Evolutionary conservation across 202 grass and related monocot species (phyloP), one percentile per base, ranked within the genome.

Genomic region (Schoenoplectus tabernaemontani): DNA sequence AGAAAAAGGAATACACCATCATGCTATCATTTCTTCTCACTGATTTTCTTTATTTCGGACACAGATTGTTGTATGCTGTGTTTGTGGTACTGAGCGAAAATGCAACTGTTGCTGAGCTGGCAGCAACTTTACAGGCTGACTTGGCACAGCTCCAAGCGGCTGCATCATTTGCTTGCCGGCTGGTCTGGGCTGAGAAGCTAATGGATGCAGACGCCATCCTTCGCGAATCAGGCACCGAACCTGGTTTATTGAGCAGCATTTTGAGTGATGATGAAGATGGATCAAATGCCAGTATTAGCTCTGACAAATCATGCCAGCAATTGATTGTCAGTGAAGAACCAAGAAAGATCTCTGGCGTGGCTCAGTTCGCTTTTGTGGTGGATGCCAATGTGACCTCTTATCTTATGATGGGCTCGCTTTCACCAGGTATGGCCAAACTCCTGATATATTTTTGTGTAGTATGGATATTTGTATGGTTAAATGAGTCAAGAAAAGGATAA

Each of bases 331-430:
- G 65, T 44, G 91, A 91, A 83, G 87, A 91, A 81, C 88, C 84
- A 34, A 94, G 84, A 59, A 84, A 77, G 82, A 81, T 91, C 53
- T 89, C 87, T 81, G 87, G 86, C 44, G 86, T 78, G 34, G 87
- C 89, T 83, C 95, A 94, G 77, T 91, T 98, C 63, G 95, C 84
- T 64, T 94, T 98, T 64, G 87, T 98, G 85, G 95, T 98, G 82
- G 95, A 98, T 90, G 95, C 95, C 6, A 98, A 98, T 87, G 91
- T 98, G 72, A 98, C 95, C 78, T 98, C 95, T 30, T 98, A 98
- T 83, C 82, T 98, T 56, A 98, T 98, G 95, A 98, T 98, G 95
- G 95, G 95, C 26, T 98, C 95, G 42, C 51, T 98, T 58, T 98
- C 95, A 16, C 95, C 95, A 94, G 95, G 95, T 98, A 85, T n/a